phyloP scores from a whole-genome alignment of 2,329 filamentous ascomycete genomes.

The Trichoderma koningiopsis region DNA sequence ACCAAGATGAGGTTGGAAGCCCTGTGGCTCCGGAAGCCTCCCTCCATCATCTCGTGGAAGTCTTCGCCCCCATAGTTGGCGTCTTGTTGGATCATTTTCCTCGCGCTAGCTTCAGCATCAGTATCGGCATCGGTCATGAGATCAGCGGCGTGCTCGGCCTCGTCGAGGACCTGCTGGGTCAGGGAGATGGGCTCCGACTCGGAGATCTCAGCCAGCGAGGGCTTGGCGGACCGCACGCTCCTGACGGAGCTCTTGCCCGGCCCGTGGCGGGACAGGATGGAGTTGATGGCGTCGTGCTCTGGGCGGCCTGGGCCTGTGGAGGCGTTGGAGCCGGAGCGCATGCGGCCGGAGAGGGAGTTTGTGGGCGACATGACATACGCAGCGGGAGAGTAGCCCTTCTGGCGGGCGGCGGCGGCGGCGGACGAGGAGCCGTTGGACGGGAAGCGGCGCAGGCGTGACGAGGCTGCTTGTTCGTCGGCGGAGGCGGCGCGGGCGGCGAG shows the following conservation, averaged over 20 bases:
- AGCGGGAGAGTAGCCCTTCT: slow-evolving; percentile 71
- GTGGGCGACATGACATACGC: slow-evolving; percentile 68
- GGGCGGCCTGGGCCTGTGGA: slow-evolving; percentile 44
- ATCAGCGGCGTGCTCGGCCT: slow-evolving; percentile 46
- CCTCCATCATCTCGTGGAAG: slow-evolving; percentile 41
- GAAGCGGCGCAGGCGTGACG: slow-evolving; percentile 43
- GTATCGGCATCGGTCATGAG: slow-evolving; percentile 29
- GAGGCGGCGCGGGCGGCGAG: slow-evolving; percentile 49
- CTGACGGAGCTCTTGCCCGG: slow-evolving; percentile 57
- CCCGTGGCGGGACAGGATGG: slow-evolving; percentile 52
- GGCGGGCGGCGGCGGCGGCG: slow-evolving; percentile 62
- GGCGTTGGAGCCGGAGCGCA: slow-evolving; percentile 58
- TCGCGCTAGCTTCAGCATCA: background rate
- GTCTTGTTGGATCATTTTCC: slow-evolving; percentile 37
- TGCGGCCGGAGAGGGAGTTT: slow-evolving; percentile 60
- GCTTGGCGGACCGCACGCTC: slow-evolving; percentile 53
- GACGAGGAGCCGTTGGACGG: slow-evolving; percentile 55
- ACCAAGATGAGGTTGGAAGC: slow-evolving; percentile 21
- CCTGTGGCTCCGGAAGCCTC: slow-evolving; percentile 26
- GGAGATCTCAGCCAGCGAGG: slow-evolving; percentile 58
- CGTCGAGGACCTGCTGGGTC: slow-evolving; percentile 55
- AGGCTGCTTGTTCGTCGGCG: slow-evolving; percentile 34
- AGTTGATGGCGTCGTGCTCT: slow-evolving; percentile 47
- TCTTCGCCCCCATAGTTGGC: slow-evolving; percentile 37
- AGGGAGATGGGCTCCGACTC: slow-evolving; percentile 58